Evolutionary conservation across 2,329 filamentous ascomycete species (phyloP).

Genomic region (Penicillium sp.): DNA sequence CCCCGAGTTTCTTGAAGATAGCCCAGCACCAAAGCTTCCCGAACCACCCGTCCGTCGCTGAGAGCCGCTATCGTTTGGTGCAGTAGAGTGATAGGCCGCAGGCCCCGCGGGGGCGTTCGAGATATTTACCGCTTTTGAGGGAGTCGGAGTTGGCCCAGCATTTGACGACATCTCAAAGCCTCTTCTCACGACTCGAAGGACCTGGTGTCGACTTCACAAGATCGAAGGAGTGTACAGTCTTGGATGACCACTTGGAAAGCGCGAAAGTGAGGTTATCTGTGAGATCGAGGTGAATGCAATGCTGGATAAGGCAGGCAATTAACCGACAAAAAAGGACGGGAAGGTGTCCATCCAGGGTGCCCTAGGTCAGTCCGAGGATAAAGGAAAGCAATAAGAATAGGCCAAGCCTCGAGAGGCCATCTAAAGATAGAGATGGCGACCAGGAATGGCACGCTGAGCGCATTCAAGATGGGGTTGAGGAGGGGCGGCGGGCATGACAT

Average conservation of each 20-base stretch:
- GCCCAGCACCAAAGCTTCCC: conserved; percentile 45
- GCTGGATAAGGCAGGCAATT: conserved; percentile 16
- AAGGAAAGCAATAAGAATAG: conserved; percentile 11
- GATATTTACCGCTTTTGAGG: conserved; percentile 46
- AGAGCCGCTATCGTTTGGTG: conserved; percentile 38
- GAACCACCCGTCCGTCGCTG: conserved; percentile 48
- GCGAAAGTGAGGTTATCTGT: background rate
- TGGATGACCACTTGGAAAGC: background rate
- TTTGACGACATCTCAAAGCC: conserved; percentile 47
- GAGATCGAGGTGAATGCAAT: conserved; percentile 5
- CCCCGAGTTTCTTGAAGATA: conserved; percentile 41
- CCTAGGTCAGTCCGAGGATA: background rate
- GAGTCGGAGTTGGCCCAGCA: conserved; percentile 38
- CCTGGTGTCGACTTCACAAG: background rate
- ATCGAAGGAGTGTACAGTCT: background rate
- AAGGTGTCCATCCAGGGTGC: conserved; percentile 12
- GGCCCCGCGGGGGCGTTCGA: conserved; percentile 38
- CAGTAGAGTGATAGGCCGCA: conserved; percentile 36
- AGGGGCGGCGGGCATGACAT: conserved; percentile 28
- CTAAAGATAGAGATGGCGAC: conserved; percentile 25
- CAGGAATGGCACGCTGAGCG: conserved; percentile 20
- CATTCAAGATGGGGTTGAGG: conserved; percentile 16
- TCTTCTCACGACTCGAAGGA: background rate
- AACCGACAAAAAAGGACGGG: conserved; percentile 9
- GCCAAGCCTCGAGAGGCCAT: conserved; percentile 25